Evolutionary conservation across 1,284 basidiomycete genomes (phyloP), one percentile per base, ranked within the genome.

Genomic region (Phylloporus gajari): DNA sequence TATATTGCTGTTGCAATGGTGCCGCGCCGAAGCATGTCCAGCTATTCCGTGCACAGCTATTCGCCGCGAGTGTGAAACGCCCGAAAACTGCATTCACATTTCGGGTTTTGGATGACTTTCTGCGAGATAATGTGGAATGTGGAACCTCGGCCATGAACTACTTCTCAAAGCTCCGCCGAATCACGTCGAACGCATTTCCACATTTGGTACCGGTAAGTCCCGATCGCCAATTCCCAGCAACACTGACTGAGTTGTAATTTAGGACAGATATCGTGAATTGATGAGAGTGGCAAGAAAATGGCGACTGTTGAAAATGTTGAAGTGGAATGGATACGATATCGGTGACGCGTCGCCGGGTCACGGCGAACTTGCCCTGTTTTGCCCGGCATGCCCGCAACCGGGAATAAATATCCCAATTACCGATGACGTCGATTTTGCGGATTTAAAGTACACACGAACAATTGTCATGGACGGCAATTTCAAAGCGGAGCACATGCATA

Each of bases 191-290:
- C 21, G 30, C 56, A 30, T 59, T 59, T 32, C 56, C 56, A 2
- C 27, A 59, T n/a, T 11, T 59, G 30, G 30, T 59, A 5, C 56
- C 56, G 8, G 56, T 59, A 17, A 32, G 56, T 58, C 13, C 4
- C 19, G 17, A 44, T 15, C 13, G 23, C 9, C 23, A 8, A 17
- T 23, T 48, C 42, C 3, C 42, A 15, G 42, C 6, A 15, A 44
- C 13, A 13, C 17, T 44, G 42, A 44, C 40, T 42, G 40, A 13
- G 6, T 8, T 42, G 46, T 23, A 17, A 21, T 48, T 6, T 12
- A 58, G 30, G 17, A 76, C 46, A 8, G 61, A 3, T 75, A 76
- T 30, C 5, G 65, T 19, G 75, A 77, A 15, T 38, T 75, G 1
- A 61, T 77, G 15, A 30, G 63, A n/a, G n/a, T 69, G 3, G 27